Evolutionary conservation across 1,284 basidiomycete species (phyloP).

Genomic region (Xerocomus nothofagi): DNA sequence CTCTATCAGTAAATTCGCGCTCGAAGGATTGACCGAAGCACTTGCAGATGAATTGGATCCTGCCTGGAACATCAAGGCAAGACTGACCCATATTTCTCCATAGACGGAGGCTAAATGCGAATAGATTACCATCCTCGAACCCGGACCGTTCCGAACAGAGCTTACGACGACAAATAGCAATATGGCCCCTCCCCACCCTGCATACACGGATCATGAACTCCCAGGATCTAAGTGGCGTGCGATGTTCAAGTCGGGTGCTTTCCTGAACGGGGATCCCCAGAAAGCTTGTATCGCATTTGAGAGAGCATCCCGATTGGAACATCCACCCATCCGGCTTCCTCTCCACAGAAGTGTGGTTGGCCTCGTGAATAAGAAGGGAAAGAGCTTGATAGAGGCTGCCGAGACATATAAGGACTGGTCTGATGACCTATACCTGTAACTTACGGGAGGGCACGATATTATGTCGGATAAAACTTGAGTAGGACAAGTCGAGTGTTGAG

Average conservation of each 20-base stretch:
- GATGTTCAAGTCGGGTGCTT: not conserved
- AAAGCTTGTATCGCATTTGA: too few relatives aligned
- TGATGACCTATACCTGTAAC: slow-evolving; percentile 27
- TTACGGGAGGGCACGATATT: not conserved
- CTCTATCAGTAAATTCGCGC: slow-evolving; percentile 23
- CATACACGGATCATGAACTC: slow-evolving; percentile 17
- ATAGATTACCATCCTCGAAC: too few relatives aligned
- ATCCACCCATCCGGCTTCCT: slow-evolving; percentile 31
- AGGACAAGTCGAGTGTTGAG: too few relatives aligned
- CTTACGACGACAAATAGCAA: slow-evolving; percentile 3
- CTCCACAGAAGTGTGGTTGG: slow-evolving; percentile 19
- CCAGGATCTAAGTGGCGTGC: slow-evolving; percentile 9
- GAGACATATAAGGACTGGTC: slow-evolving; percentile 34
- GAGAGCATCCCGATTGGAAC: slow-evolving; percentile 3
- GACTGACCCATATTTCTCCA: too few relatives aligned
- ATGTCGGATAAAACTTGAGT: too few relatives aligned
- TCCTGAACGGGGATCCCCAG: slow-evolving; percentile 14
- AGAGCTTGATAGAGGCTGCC: slow-evolving; percentile 15
- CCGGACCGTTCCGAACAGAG: slow-evolving; percentile 15
- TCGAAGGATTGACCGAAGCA: slow-evolving; percentile 27
- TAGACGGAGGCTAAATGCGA: too few relatives aligned
- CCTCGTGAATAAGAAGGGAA: slow-evolving; percentile 15
- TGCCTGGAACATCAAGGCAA: not conserved
- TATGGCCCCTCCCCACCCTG: slow-evolving; percentile 13
- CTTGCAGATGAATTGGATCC: slow-evolving; percentile 29